phyloP scores from a whole-genome alignment of 805 yeast genomes.

The Pichia phayaonensis region DNA sequence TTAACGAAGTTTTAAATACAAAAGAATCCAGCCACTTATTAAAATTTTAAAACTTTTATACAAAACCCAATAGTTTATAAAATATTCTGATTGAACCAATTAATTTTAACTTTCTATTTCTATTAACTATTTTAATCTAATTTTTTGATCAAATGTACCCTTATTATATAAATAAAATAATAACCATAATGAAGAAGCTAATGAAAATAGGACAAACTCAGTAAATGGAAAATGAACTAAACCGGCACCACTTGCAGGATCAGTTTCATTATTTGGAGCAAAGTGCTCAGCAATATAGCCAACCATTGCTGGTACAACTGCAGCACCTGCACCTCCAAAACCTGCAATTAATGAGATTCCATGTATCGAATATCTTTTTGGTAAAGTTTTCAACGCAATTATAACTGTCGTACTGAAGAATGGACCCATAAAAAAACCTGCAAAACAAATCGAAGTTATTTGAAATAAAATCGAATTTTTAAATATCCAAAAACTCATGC shows the following conservation, averaged over 20 bases:
- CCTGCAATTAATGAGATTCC: constrained; percentile 75
- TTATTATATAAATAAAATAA: constrained; percentile 18
- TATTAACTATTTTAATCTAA: constrained; percentile 9
- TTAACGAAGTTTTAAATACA: too few species aligned
- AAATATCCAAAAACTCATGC: constrained; percentile 29
- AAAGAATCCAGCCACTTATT: too few species aligned
- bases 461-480: constrained; percentile 19
- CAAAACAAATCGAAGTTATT: constrained; percentile 30
- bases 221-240: constrained; percentile 26
- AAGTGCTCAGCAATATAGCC: constrained; percentile 38
- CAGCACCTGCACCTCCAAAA: constrained; percentile 79
- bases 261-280: constrained; percentile 13
- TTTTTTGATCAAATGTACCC: constrained; percentile 12
- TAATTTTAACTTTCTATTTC: not conserved
- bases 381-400: constrained; percentile 54
- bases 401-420: constrained; percentile 63
- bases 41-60: too few species aligned
- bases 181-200: constrained; percentile 23
- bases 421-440: constrained; percentile 49
- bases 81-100: not conserved
- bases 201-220: constrained; percentile 17
- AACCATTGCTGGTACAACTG: constrained; percentile 57
- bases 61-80: not conserved
- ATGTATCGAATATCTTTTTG: constrained; percentile 48
- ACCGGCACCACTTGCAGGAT: constrained; percentile 23